phyloP scores from a whole-genome alignment of 768 basidiomycete genomes.

The Suillus weaverae region DNA sequence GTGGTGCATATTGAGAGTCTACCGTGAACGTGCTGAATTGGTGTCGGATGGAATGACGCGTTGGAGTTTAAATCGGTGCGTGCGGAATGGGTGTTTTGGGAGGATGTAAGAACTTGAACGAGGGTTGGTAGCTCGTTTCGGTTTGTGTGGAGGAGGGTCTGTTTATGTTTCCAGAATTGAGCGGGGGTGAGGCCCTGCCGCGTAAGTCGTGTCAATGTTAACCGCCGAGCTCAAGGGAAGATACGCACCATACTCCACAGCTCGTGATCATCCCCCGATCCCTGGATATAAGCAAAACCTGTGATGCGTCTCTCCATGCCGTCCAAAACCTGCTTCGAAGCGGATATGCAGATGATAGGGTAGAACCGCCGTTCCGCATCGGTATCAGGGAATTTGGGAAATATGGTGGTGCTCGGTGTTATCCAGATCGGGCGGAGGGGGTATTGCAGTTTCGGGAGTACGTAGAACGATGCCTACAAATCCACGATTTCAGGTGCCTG shows the following conservation, averaged over 20 bases:
- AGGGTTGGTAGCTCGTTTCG: slow-evolving; percentile 49
- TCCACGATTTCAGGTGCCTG: background rate
- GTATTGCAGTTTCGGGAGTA: slow-evolving; percentile 52
- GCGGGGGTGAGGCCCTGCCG: slow-evolving; percentile 71
- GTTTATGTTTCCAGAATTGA: slow-evolving; percentile 66
- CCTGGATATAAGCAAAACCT: slow-evolving; percentile 90
- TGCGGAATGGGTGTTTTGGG: background rate
- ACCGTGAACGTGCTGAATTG: slow-evolving; percentile 35
- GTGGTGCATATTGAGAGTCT: slow-evolving; percentile 42
- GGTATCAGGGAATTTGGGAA: slow-evolving; percentile 39
- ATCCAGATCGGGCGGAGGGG: slow-evolving; percentile 90
- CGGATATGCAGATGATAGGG: slow-evolving; percentile 84
- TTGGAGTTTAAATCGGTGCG: background rate
- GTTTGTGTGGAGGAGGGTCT: slow-evolving; percentile 44
- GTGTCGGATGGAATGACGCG: slow-evolving; percentile 7
- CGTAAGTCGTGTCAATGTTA: background rate
- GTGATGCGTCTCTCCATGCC: slow-evolving; percentile 58
- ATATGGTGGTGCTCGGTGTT: slow-evolving; percentile 62
- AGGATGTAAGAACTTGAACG: slow-evolving; percentile 18
- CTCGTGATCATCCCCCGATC: slow-evolving; percentile 95
- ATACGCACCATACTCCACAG: slow-evolving; percentile 73
- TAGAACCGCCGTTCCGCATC: slow-evolving; percentile 38
- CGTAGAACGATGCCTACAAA: slow-evolving; percentile 70
- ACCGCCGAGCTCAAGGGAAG: background rate
- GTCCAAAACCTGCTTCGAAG: slow-evolving; percentile 68